Evolutionary conservation across 2,329 filamentous ascomycete species (phyloP), one percentile per base, ranked within the genome.

Genomic region (Teratosphaeria destructans): DNA sequence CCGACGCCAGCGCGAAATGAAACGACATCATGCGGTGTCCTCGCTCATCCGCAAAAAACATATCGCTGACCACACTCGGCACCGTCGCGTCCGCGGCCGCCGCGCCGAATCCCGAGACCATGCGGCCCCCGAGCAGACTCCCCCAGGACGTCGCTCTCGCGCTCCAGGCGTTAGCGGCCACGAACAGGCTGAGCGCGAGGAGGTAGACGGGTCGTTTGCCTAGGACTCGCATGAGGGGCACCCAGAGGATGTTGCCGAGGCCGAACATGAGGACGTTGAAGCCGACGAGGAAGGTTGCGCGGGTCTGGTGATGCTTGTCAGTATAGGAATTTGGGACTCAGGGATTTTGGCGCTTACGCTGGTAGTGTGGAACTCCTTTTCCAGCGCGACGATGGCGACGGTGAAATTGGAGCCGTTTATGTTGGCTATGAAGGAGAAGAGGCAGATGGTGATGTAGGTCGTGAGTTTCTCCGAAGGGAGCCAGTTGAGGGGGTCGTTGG

Each of bases 131-230:
- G 3, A 70, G 62, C 6, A 71, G 60, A 61, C 62, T 66, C 7
- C 61, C 63, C 54, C 60, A 71, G 5, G 59, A 60, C 2, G 62
- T 65, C 3, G 72, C 70, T 3, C 61, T 64, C 2, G 64, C 64
- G 10, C 68, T 70, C 74, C 73, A 76, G 2, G 73, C 64, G 39
- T 74, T 74, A 58, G 71, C 70, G 37, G 66, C 68, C 27, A 67
- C 65, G 23, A 75, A 66, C 0, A 70, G 32, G 1, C 71, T 54
- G 59, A 75, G 66, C 3, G 73, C 68, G 6, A 72, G 16, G 3
- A 76, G 64, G 32, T 75, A 75, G 12, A 75, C 71, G 0, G 73
- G 74, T 16, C 73, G 66, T 56, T 75, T 75, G 1, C 74, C 74
- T 11, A 70, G 55, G 16, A 68, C 62, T 8, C 68, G 65, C 67